Evolutionary conservation across 345 rosid genomes (phyloP).

Genomic region (Sisymbrium irio): DNA sequence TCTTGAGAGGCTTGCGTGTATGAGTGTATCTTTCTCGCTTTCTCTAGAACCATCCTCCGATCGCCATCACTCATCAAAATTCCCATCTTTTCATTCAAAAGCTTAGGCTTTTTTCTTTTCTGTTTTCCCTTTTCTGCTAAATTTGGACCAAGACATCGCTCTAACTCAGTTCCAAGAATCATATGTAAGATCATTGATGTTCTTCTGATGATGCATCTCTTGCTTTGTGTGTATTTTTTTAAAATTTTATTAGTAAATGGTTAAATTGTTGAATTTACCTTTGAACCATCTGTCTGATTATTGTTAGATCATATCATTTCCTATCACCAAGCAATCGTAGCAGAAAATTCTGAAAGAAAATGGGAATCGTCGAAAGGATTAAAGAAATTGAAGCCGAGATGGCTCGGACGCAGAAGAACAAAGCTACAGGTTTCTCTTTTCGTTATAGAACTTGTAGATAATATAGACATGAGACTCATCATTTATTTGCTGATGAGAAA

Average conservation of each 20-base stretch:
- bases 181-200: neutral
- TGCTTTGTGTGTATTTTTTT: neutral
- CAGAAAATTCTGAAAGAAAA: constrained; percentile 36
- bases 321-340: constrained; percentile 15
- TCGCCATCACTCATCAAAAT: constrained; percentile 1
- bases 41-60: constrained; percentile 31
- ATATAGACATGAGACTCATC: constrained; percentile 13
- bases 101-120: neutral
- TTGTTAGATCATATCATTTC: neutral
- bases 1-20: neutral
- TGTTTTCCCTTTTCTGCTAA: neutral
- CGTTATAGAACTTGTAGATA: neutral
- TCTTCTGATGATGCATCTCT: constrained; percentile 7
- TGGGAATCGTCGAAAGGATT: constrained; percentile 96
- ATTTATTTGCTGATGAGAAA: neutral
- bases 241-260: neutral
- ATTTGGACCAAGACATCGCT: neutral
- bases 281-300: neutral
- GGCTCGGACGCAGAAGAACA: constrained; percentile 99
- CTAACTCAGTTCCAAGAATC: neutral
- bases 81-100: neutral
- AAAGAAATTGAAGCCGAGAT: constrained; percentile 98
- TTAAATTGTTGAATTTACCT: neutral
- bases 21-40: neutral
- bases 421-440: constrained; percentile 71